Evolutionary conservation across 2,329 filamentous ascomycete genomes (phyloP), one percentile per base, ranked within the genome.

Genomic region (Ophiocordyceps camponoti-floridani): DNA sequence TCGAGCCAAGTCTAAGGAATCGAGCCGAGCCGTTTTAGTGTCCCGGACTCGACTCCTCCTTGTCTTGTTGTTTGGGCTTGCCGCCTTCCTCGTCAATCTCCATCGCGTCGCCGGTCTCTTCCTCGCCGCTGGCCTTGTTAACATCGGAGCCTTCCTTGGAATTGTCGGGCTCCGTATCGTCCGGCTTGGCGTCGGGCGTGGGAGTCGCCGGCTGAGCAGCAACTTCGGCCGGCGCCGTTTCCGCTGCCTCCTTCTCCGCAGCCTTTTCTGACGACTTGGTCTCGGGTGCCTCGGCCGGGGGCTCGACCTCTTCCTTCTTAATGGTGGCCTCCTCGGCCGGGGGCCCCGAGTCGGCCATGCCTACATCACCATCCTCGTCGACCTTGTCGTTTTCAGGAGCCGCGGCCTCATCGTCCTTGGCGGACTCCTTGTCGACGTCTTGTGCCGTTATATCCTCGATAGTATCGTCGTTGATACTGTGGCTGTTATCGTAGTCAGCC

Each of bases 331-430:
- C 53, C 12, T 58, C 52, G n/a, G n/a, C n/a, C 10, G 50, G 50
- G 1, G 58, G 48, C 1, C 58, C 55, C 2, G 62, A 49, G 40
- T 66, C 67, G 2, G 58, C 60, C 69, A 74, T 74, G 10, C 69
- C 67, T 7, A 73, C 60, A 51, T 74, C 69, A 12, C 69, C 69
- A 46, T 73, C 69, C 2, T 55, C 57, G 28, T 74, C 70, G 4
- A 64, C 55, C 31, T 61, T 62, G 4, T 53, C 46, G 16, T 57
- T 56, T 35, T 59, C 49, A 2, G 37, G n/a, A 2, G 45, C 41
- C 10, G 42, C 44, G 33, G 45, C 30, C 35, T 50, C 45, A 38
- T 49, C 43, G 14, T 47, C 44, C 27, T 48, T 52, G 44, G 40
- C 46, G n/a, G 49, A 46, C 19, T 57, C 55, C 19, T 54, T 54